Evolutionary conservation across 1,284 basidiomycete genomes (phyloP).

Genomic region (Xerocomus amazonicus): DNA sequence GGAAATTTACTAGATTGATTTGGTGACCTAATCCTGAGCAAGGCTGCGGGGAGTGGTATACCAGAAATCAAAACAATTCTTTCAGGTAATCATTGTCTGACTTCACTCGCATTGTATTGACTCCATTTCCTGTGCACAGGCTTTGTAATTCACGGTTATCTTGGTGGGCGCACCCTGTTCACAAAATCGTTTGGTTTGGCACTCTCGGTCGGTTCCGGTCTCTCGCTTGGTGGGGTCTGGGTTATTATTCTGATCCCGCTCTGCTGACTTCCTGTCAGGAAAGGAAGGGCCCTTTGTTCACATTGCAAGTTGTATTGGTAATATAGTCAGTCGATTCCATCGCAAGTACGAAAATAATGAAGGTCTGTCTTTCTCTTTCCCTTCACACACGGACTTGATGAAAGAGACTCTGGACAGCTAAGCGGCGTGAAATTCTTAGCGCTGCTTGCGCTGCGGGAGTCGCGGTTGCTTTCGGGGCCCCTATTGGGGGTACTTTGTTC

Average conservation of each 20-base stretch:
- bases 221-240: conserved; percentile 64
- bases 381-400: background rate
- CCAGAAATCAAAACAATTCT: conserved; percentile 97
- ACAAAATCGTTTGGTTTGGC: conserved; percentile 91
- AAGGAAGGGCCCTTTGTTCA: conserved; percentile 98
- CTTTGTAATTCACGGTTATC: conserved; percentile 98
- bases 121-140: conserved; percentile 53
- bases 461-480: conserved; percentile 89
- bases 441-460: conserved; percentile 91
- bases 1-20: conserved; percentile 6
- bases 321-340: conserved; percentile 88
- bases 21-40: conserved; percentile 31
- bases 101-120: conserved; percentile 1
- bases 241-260: conserved; percentile 5
- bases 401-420: conserved; percentile 48
- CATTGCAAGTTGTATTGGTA: conserved; percentile 92
- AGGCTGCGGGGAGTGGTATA: conserved; percentile 93
- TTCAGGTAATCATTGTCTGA: conserved; percentile 52
- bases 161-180: conserved; percentile 85
- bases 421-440: conserved; percentile 87
- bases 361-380: conserved; percentile 45
- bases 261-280: conserved; percentile 32
- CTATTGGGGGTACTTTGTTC: conserved; percentile 91
- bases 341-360: conserved; percentile 92
- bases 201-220: conserved; percentile 86